Percentiles rank a stretch among this genome's conserved stretches.
Conservation (phyloP, 139 green algal species). For the Tetraselmis striata region DNA sequence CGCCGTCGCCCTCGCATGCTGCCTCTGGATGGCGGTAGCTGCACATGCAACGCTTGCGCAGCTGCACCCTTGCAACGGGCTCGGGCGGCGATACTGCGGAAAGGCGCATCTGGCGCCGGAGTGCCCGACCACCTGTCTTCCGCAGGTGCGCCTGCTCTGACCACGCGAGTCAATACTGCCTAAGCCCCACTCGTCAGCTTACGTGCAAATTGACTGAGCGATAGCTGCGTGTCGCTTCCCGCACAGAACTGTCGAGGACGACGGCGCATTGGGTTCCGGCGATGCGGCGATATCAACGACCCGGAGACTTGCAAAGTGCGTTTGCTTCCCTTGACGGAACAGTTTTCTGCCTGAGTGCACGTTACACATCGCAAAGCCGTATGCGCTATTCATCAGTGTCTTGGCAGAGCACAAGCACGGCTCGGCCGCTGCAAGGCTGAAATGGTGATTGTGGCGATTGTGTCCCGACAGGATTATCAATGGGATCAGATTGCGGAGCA, state of each 20-base stretch:
- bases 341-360: not conserved
- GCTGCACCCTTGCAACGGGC: not conserved
- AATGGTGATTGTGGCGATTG: not conserved
- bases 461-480: not conserved
- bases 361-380: not conserved
- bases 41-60: too few relatives aligned
- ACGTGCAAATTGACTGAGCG: not conserved
- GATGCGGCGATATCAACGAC: not conserved
- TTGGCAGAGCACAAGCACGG: not conserved
- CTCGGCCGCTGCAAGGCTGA: too few relatives aligned
- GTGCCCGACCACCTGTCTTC: not conserved
- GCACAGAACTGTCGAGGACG: not conserved
- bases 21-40: too few relatives aligned
- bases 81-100: not conserved
- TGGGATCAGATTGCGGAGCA: not conserved
- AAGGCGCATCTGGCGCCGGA: not conserved
- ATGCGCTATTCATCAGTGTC: too few relatives aligned
- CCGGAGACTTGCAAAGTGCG: not conserved
- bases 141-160: not conserved
- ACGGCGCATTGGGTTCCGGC: not conserved
- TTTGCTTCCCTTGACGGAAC: not conserved
- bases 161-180: not conserved
- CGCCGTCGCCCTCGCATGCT: too few relatives aligned
- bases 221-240: not conserved
- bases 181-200: not conserved